phyloP scores from a whole-genome alignment of 345 rosid genomes.

The Lepidium aucheri region DNA sequence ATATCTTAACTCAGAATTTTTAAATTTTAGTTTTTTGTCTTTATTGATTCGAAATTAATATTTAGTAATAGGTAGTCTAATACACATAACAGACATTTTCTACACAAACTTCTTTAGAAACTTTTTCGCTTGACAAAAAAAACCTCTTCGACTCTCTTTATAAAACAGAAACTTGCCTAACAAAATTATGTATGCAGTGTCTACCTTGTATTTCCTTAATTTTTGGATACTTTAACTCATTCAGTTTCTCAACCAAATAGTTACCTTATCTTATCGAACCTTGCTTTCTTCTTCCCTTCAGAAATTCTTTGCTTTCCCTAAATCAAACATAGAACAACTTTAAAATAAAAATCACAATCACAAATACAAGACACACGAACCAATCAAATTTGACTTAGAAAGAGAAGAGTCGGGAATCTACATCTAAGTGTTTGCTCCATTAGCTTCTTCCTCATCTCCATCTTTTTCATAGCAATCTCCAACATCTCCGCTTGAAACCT shows the following conservation, averaged over 20 bases:
- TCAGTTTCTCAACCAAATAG: constrained; percentile 48
- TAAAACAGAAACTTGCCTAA: constrained; percentile 47
- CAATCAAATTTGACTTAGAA: constrained; percentile 40
- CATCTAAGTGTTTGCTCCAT: constrained; percentile 50
- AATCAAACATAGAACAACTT: constrained; percentile 5
- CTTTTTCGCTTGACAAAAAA: constrained; percentile 11
- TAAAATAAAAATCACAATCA: neutral
- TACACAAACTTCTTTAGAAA: constrained; percentile 36
- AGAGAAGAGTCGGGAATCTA: constrained; percentile 34
- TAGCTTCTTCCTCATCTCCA: constrained; percentile 71
- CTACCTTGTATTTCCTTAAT: constrained; percentile 28
- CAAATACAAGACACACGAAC: neutral
- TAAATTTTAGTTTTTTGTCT: no score
- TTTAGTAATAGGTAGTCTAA: no score
- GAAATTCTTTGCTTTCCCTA: constrained; percentile 60
- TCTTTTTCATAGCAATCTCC: constrained; percentile 72
- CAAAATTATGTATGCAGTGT: constrained; percentile 45
- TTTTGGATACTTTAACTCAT: constrained; percentile 50
- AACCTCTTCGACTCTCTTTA: constrained; percentile 42
- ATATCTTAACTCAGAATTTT: no score
- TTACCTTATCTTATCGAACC: constrained; percentile 56
- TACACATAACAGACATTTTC: no score
- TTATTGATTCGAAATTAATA: no score
- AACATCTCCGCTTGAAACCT: constrained; percentile 95
- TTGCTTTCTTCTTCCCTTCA: constrained; percentile 42